Base-by-base conservation (phyloP, 129 eudicot species). In the Dittrichia graveolens region DNA sequence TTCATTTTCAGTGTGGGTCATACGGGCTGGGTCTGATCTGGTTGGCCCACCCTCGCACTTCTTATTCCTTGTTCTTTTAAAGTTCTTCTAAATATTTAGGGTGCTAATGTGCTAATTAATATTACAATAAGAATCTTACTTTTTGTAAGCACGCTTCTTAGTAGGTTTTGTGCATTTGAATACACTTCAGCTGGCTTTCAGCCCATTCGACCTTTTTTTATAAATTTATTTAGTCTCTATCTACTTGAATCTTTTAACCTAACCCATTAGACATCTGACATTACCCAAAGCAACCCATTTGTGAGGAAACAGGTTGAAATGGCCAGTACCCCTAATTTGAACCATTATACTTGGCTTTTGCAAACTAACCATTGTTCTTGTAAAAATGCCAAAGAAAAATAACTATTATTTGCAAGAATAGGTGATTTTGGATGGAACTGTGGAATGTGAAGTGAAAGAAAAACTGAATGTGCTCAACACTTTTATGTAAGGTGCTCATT, bases 351-450 rank as follows among this genome's bases (percentile, higher is more conserved):
- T 19, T 41, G 7, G 14, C 55, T 12, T 42, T 18, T 18, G 42
- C 1, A 53, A 5, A 69, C 42, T 9, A 54, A 53, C 55, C 19
- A 4, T 40, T 40, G 12, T 55, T 65, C 18, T 19, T 45, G 41
- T 45, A 24, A 15, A 50, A 52, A 31, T 47, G 31, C 43, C 5
- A 4, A 53, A 69, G 39, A 3, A 35, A 38, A 45, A 46, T 24
- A 24, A 3, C 12, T 69, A 37, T 16, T 38, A 6, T 53, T 50
- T 69, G 49, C 74, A 69, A 69, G 50, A 69, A 18, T 53, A 7
- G 50, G 52, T 53, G 15, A 53, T 11, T 24, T 0, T 56, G 40
- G 9, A 15, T 5, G 4, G 4, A 8, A 56, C 1, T 5, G 7
- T 24, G 42, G 56, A 31, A 46, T 18, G 12, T 12, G 31, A 45